These are phyloP conservation scores for Plantago major DNA, from an alignment of 257 asterid genomes.

Conservation along the genomic window DNA sequence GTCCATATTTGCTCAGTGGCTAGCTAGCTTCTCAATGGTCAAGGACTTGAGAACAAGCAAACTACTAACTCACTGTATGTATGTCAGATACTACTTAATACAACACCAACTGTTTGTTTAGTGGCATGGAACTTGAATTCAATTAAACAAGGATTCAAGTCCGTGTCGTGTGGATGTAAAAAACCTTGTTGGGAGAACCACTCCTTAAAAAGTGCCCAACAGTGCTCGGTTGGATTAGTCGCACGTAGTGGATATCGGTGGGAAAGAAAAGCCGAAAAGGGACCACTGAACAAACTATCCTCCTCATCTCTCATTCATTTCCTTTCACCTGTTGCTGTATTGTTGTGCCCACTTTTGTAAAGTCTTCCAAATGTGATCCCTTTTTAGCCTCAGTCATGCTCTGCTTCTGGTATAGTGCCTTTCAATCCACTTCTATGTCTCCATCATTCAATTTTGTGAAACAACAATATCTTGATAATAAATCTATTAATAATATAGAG, in stretches of 20 bases:
- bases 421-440: slow-evolving; percentile 15
- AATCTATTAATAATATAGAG: not conserved
- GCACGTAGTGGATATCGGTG: too few species aligned
- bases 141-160: too few species aligned
- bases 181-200: too few species aligned
- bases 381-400: slow-evolving; percentile 24
- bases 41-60: slow-evolving; percentile 3
- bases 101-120: too few species aligned
- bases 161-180: too few species aligned
- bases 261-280: slow-evolving; percentile 14
- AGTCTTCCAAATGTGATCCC: slow-evolving; percentile 24
- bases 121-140: too few species aligned
- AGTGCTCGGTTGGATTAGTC: too few species aligned
- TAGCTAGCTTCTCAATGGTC: slow-evolving; percentile 2
- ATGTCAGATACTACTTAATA: too few species aligned
- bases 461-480: not conserved
- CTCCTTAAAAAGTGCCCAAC: too few species aligned
- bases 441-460: slow-evolving; percentile 2
- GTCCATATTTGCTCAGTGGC: not conserved
- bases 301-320: slow-evolving; percentile 21
- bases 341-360: slow-evolving; percentile 28
- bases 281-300: slow-evolving; percentile 36
- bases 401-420: slow-evolving; percentile 10
- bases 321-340: slow-evolving; percentile 20
- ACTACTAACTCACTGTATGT: slow-evolving; percentile 1